Evolutionary conservation across 495 filamentous ascomycete species (phyloP), one percentile per base, ranked within the genome.

Genomic region (Hypoxylon cercidicola): DNA sequence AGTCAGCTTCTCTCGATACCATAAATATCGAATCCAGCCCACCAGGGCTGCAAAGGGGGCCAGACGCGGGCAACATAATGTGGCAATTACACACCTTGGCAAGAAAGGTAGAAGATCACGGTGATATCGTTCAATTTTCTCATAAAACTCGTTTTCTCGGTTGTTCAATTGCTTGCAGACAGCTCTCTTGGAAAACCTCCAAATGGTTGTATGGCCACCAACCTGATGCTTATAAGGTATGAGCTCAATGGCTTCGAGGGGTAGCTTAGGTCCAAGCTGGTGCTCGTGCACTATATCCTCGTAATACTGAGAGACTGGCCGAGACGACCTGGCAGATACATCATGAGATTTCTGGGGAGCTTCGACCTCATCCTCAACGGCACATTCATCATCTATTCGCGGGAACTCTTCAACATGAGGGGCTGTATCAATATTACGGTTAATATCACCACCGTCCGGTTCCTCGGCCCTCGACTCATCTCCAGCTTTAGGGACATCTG

Each of bases 131-230:
- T 99, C 95, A 64, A 99, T 89, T 53, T 88, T 95, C 75, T 99
- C 95, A 74, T 99, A 99, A 71, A 99, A 99, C 76, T 96, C 91
- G 77, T 99, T 99, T 70, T 99, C 95, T 68, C 92, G 82, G 70
- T 96, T 98, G 75, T 95, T 98, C 63, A 99, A 84, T 78, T 96
- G 92, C 75, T 99, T 99, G 82, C 96, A 98, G 15, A 99, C 94
- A 53, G 95, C 95, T 62, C 93, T 87, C 44, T 90, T 86, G 18
- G 95, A 98, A 68, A 99, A 98, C 23, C 95, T 89, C 80, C 97
- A 99, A 19, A 99, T 86, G 0, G 93, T 97, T 1, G 91, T 96
- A 77, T 99, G 95, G 1, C 95, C 95, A 16, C 95, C 95, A 54
- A 99, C 95, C 73, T 99, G 95, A 75, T 99, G 95, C 43, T 91